Evolutionary conservation across 208 protist species (phyloP).

Genomic region (Porcisia deanei): DNA sequence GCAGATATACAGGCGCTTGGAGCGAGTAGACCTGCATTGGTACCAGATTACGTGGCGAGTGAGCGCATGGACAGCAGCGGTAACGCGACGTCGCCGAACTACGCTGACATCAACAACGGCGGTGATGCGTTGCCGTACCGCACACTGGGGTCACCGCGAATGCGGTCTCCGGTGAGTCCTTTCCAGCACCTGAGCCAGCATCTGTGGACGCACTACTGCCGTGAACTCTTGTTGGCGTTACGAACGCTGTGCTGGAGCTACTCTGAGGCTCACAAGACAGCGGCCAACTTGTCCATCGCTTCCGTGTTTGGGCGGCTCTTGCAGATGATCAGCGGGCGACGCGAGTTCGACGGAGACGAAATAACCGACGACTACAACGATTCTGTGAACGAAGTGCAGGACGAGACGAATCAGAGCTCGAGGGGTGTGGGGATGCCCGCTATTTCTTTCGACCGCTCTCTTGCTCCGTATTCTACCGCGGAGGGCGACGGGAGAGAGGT

Average conservation of each 20-base stretch:
- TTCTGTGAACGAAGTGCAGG: not conserved
- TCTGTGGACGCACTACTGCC: slow-evolving; percentile 53
- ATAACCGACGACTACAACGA: slow-evolving; percentile 1
- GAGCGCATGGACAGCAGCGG: not conserved
- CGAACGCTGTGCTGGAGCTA: slow-evolving; percentile 56
- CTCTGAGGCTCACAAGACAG: slow-evolving; percentile 50
- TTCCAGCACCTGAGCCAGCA: slow-evolving; percentile 27
- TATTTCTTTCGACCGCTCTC: slow-evolving; percentile 21
- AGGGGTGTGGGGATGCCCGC: slow-evolving; percentile 4
- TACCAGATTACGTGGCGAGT: not conserved
- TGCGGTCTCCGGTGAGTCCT: not conserved
- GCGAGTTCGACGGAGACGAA: slow-evolving; percentile 19
- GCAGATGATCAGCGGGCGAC: slow-evolving; percentile 29
- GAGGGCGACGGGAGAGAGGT: slow-evolving; percentile 11
- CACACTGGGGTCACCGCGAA: slow-evolving; percentile 8
- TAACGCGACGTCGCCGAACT: not conserved
- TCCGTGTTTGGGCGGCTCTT: slow-evolving; percentile 61
- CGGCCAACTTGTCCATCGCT: slow-evolving; percentile 55
- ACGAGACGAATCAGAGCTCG: slow-evolving; percentile 3
- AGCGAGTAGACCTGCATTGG: not conserved
- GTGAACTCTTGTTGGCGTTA: slow-evolving; percentile 52
- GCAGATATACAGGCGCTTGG: slow-evolving; percentile 28
- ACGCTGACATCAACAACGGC: not conserved
- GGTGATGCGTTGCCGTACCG: not conserved
- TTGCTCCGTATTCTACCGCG: slow-evolving; percentile 10